These are phyloP conservation scores for Pachyrhizus erosus DNA, from an alignment of 306 rosid genomes.

Conservation along the genomic window DNA sequence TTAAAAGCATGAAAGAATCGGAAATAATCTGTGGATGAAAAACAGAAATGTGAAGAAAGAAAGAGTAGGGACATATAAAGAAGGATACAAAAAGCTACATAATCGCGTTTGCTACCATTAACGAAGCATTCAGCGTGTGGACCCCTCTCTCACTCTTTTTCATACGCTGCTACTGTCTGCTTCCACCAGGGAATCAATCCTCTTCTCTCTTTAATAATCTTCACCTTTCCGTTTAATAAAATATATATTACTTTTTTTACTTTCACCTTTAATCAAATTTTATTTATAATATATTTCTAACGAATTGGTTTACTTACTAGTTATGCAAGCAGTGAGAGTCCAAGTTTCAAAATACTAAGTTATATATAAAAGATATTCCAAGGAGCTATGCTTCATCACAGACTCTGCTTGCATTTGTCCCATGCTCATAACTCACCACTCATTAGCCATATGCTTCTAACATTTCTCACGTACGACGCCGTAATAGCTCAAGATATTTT, in stretches of 20 bases:
- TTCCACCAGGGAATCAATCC: neutral
- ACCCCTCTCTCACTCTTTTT: neutral
- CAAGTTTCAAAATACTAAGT: neutral
- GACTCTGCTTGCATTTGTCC: neutral
- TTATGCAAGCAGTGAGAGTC: neutral
- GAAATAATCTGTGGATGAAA: too few species aligned
- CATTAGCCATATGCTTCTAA: neutral
- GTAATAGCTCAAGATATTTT: neutral
- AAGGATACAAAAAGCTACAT: neutral
- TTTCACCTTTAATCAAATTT: neutral
- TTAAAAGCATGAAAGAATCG: too few species aligned
- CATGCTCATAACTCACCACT: neutral
- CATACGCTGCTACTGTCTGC: neutral
- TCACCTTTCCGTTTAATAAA: too few species aligned
- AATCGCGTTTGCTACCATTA: slow-evolving; percentile 14
- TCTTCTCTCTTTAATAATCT: neutral
- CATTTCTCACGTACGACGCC: neutral
- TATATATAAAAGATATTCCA: neutral
- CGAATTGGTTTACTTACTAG: too few species aligned
- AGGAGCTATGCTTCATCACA: neutral
- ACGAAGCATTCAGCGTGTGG: slow-evolving; percentile 18
- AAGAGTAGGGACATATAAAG: neutral
- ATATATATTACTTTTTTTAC: too few species aligned
- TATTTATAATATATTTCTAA: too few species aligned
- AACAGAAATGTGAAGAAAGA: neutral